Evolutionary conservation across 805 yeast genomes (phyloP), one percentile per base, ranked within the genome.

Genomic region (Saccharomycopsis sp.): DNA sequence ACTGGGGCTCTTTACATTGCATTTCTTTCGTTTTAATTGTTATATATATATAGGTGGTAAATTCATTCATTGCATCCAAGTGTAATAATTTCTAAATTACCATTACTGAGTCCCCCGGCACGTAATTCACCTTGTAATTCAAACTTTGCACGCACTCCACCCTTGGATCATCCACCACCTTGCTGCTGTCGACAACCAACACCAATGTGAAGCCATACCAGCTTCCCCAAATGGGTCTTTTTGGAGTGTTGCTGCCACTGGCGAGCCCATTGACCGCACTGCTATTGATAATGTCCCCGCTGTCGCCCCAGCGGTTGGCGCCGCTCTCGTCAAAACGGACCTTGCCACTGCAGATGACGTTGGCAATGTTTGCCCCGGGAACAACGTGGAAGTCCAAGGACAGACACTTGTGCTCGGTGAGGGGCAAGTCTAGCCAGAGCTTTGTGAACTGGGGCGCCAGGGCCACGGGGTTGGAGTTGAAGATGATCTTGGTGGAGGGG

Each of bases 311-410:
- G 53, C 77, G 71, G 45, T 76, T 78, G 45, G 64, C 69, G 0
- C 92, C 92, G 40, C 79, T 70, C 52, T 83, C 92, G 57, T 83
- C 92, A 51, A 81, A 82, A 46, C 77, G 65, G 9, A 81, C 82
- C 55, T 79, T 82, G 12, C 74, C 63, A 38, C 65, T 64, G 12
- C 74, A 15, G 12, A 35, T 15, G 5, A 43, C 38, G n/a, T 26
- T 44, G 4, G 36, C 31, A 20, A 46, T 23, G 29, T 46, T 41
- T 12, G 43, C 23, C 4, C 48, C 48, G 0, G 73, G 73, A 8
- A 68, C 59, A 45, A 65, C 54, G 48, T 68, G 73, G 43, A 64
- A 59, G 51, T 68, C 72, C 47, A 52, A 67, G 31, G 64, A 58
- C 34, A 56, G 62, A 36, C 65, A 51, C 45, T 59, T 68, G 50